phyloP scores from a whole-genome alignment of 2,329 filamentous ascomycete genomes.

The Beauveria scarabaeidicola region DNA sequence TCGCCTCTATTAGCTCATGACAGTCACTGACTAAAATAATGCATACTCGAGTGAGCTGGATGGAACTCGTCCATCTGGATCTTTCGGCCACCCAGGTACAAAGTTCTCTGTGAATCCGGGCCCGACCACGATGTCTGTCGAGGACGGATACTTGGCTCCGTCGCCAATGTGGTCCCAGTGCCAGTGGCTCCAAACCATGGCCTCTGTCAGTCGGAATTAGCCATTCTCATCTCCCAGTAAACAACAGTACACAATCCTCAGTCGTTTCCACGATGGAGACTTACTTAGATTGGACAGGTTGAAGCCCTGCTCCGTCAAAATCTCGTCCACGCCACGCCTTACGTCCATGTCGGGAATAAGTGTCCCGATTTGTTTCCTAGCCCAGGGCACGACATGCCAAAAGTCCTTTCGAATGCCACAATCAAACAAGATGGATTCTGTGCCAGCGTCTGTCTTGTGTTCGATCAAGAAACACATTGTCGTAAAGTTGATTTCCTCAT shows the following conservation, averaged over 20 bases:
- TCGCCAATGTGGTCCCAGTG: constrained; percentile 47
- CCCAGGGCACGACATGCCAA: constrained; percentile 11
- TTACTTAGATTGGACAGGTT: constrained; percentile 10
- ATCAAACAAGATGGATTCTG: constrained; percentile 14
- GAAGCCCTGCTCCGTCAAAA: constrained; percentile 11
- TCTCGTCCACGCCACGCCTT: constrained; percentile 13
- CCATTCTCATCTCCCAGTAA: rapidly evolving
- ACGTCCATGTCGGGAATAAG: constrained; percentile 12
- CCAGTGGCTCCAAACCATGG: constrained; percentile 30
- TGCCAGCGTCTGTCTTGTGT: background rate
- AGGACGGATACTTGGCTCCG: constrained; percentile 34
- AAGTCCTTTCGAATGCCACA: constrained; percentile 14
- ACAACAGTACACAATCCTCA: background rate
- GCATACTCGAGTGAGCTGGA: constrained; percentile 27
- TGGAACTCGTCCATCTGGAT: constrained; percentile 24
- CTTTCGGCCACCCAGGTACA: constrained; percentile 37
- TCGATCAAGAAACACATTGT: constrained; percentile 15
- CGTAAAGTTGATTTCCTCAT: constrained; percentile 15
- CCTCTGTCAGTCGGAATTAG: background rate
- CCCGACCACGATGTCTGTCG: constrained; percentile 41
- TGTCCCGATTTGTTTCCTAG: constrained; percentile 2
- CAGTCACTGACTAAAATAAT: background rate
- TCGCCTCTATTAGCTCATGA: background rate
- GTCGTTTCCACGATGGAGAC: background rate
- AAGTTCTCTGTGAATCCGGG: constrained; percentile 39